Evolutionary conservation across 1,139 yeast species (phyloP).

Genomic region (Sugiyamaella xylanicola): DNA sequence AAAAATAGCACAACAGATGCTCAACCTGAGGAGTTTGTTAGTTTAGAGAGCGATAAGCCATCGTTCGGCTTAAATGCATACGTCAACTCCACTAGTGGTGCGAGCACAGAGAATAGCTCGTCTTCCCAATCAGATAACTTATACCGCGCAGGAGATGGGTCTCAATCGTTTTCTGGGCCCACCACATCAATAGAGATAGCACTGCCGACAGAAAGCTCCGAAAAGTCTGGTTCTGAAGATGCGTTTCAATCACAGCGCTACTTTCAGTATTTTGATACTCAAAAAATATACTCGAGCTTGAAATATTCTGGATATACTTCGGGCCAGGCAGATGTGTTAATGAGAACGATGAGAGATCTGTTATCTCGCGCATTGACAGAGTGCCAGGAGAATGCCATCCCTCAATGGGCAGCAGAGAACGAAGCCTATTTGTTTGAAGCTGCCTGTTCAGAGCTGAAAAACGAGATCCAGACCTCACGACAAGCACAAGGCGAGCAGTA

Average conservation of each 20-base stretch:
- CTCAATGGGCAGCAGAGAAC: constrained; percentile 74
- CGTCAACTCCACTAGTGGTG: neutral
- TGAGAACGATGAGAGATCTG: constrained; percentile 43
- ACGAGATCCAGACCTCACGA: constrained; percentile 74
- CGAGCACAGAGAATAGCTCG: neutral
- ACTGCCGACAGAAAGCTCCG: neutral
- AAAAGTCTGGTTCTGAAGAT: constrained; percentile 13
- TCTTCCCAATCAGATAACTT: neutral
- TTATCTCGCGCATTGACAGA: constrained; percentile 51
- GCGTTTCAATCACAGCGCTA: constrained; percentile 26
- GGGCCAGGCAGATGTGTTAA: constrained; percentile 46
- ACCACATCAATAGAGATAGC: constrained; percentile 5
- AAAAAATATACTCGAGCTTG: constrained; percentile 42
- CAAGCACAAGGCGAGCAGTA: constrained; percentile 71
- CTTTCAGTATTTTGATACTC: constrained; percentile 45
- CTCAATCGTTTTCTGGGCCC: neutral
- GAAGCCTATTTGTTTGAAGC: constrained; percentile 89
- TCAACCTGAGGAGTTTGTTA: neutral
- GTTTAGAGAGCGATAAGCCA: neutral
- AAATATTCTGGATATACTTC: constrained; percentile 45
- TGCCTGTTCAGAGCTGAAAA: constrained; percentile 83
- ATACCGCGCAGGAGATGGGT: neutral
- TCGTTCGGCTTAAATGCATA: neutral
- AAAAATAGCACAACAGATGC: too few species aligned
- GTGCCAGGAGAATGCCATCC: constrained; percentile 61